Percentiles rank a stretch among this genome's conserved stretches.
Evolutionary conservation across 2,329 filamentous ascomycete species (phyloP).

Genomic region (Coniella vitis): DNA sequence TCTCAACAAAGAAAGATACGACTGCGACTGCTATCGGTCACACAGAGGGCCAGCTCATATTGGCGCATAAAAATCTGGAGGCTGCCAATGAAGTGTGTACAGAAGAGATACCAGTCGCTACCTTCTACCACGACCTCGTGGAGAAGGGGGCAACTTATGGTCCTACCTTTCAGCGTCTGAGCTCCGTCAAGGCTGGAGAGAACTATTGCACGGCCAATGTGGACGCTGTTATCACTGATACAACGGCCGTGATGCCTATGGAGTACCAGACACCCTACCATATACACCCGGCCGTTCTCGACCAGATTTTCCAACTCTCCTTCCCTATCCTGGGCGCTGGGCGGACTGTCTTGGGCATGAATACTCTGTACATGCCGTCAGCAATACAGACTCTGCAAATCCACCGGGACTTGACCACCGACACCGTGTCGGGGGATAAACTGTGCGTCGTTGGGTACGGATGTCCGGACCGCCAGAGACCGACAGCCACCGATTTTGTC

Average conservation of each 20-base stretch:
- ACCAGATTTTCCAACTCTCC: slow-evolving; percentile 35
- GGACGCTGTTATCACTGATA: slow-evolving; percentile 32
- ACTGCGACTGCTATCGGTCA: slow-evolving; percentile 1
- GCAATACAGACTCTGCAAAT: slow-evolving; percentile 20
- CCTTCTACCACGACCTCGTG: slow-evolving; percentile 15
- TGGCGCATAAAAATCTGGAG: not conserved
- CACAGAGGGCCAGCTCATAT: not conserved
- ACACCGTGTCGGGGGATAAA: slow-evolving; percentile 1
- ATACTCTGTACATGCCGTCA: slow-evolving; percentile 19
- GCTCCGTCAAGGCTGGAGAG: slow-evolving; percentile 10
- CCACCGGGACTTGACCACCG: not conserved
- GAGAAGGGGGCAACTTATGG: slow-evolving; percentile 16
- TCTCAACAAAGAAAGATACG: slow-evolving; percentile 12
- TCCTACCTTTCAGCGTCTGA: slow-evolving; percentile 9
- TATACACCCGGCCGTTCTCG: slow-evolving; percentile 40
- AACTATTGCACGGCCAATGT: slow-evolving; percentile 28
- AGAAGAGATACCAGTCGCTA: not conserved
- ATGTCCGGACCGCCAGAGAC: not conserved
- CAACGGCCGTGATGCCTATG: slow-evolving; percentile 37
- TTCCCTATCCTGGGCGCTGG: slow-evolving; percentile 32
- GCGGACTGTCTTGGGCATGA: not conserved
- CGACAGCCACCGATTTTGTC: slow-evolving; percentile 17
- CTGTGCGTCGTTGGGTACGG: slow-evolving; percentile 10
- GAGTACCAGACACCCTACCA: slow-evolving; percentile 35
- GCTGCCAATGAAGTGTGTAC: slow-evolving; percentile 4